Base-by-base conservation (phyloP, 2,329 filamentous ascomycete genomes). In the Aspergillus chevalieri region DNA sequence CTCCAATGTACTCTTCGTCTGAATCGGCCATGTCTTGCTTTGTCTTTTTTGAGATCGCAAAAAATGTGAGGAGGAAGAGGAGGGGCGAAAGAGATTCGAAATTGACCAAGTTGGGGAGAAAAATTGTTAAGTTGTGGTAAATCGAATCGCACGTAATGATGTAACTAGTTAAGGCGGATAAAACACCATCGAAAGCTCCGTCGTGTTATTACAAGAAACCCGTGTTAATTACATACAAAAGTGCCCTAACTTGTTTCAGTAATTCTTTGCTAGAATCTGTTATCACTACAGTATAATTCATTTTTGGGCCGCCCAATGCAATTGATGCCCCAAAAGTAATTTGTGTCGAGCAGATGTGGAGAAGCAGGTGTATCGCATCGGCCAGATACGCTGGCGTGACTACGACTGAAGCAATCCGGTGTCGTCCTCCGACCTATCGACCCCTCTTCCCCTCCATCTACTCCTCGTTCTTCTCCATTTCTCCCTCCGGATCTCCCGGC, bases 1-100 rank as follows among this genome's bases (percentile, higher is more conserved):
- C 71, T 62, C 75, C 75, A 59, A 78, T 65, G 62, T 79, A 74
- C 67, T 78, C 73, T 63, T 78, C 74, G 55, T 78, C 76, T 28
- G 74, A 75, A 58, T 75, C 73, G 24, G 73, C 71, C 74, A 72
- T 72, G 3, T 19, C 17, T 41, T 19, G 4, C 14, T 21, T 10
- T n/a, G 26, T 9, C 15, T 41, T 41, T 41, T 41, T 12, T 12
- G 10, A 41, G 10, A 21, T 22, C 17, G 38, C 5, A 21, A 41
- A 12, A 9, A 3, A 6, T 9, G 5, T 3, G 26, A 30, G 26
- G 26, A 30, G 26, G 26, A 30, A 10, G 9, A 30, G 10, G 26
- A 30, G 26, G 9, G 12, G 10, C 10, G 9, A 12, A 30, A 41
- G 4, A 15, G 12, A 41, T 12, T 41, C 36, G 36, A 41, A 17